Percentiles rank a stretch among this genome's conserved stretches.
Conservation (phyloP, 805 yeast species). For the Candida palmyrensis region DNA sequence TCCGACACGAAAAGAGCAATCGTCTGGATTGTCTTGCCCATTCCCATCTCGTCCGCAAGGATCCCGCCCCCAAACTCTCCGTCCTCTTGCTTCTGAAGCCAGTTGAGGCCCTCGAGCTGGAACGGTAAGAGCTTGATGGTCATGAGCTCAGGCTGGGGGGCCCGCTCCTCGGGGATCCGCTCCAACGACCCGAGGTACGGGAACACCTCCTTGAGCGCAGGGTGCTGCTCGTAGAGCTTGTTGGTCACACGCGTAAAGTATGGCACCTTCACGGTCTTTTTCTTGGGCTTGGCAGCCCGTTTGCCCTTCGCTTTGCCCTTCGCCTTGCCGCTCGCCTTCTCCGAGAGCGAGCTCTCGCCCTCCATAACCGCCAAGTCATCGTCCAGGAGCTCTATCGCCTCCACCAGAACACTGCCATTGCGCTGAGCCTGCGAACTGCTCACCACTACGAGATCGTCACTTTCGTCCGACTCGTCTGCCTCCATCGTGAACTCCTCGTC, state of each 20-base stretch:
- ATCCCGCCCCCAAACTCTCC: constrained; percentile 82
- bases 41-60: constrained; percentile 98
- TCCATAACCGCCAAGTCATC: constrained; percentile 7
- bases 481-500: constrained; percentile 3
- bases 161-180: constrained; percentile 45
- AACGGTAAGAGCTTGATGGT: constrained; percentile 74
- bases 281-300: constrained; percentile 18
- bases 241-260: constrained; percentile 67
- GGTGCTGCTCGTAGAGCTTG: constrained; percentile 69
- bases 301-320: constrained; percentile 16
- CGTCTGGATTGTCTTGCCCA: constrained; percentile 98
- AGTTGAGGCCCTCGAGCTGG: constrained; percentile 87
- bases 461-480: constrained; percentile 2
- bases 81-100: constrained; percentile 83
- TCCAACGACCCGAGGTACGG: constrained; percentile 50
- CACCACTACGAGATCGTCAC: constrained; percentile 9
- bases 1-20: constrained; percentile 81
- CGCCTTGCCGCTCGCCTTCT: constrained; percentile 3
- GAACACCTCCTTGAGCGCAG: constrained; percentile 70
- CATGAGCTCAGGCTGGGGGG: constrained; percentile 78
- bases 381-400: background rate
- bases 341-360: constrained; percentile 11
- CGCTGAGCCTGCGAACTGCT: constrained; percentile 19
- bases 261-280: constrained; percentile 54
- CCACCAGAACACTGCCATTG: constrained; percentile 15